Percentiles rank a stretch among this genome's conserved stretches.
Evolutionary conservation across 2,329 filamentous ascomycete species (phyloP).

Genomic region (Penicillium psychrosexuale): DNA sequence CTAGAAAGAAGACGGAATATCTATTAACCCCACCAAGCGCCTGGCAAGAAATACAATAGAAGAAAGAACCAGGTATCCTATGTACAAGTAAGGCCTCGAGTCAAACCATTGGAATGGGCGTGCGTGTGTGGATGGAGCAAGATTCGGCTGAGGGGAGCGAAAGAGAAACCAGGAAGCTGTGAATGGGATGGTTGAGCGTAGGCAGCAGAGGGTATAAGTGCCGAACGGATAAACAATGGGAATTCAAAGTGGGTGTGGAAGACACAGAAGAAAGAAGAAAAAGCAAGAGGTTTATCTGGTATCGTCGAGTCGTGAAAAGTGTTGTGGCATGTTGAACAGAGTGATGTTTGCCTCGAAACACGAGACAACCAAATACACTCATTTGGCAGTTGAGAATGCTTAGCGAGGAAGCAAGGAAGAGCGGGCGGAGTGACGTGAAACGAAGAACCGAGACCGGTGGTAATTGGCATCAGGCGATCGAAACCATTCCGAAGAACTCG

Average conservation of each 20-base stretch:
- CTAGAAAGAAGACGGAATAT: background rate
- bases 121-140: background rate
- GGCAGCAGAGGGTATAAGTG: conserved; percentile 20
- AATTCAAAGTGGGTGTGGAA: background rate
- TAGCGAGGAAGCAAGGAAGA: background rate
- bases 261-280: background rate
- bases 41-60: background rate
- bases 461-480: background rate
- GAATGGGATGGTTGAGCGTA: conserved; percentile 1
- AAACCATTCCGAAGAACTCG: background rate
- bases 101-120: background rate
- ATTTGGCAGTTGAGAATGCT: background rate
- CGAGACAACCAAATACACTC: background rate
- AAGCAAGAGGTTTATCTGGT: conserved; percentile 9
- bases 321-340: background rate
- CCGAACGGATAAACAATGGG: conserved; percentile 2
- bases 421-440: background rate
- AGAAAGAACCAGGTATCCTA: conserved; percentile 1
- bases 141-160: background rate
- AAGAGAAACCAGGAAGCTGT: background rate
- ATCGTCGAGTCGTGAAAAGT: conserved; percentile 17
- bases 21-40: background rate
- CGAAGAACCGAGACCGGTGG: background rate
- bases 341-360: background rate
- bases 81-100: conserved; percentile 4